Evolutionary conservation across 2,329 filamentous ascomycete genomes (phyloP).

Genomic region (Volutella citrinella): DNA sequence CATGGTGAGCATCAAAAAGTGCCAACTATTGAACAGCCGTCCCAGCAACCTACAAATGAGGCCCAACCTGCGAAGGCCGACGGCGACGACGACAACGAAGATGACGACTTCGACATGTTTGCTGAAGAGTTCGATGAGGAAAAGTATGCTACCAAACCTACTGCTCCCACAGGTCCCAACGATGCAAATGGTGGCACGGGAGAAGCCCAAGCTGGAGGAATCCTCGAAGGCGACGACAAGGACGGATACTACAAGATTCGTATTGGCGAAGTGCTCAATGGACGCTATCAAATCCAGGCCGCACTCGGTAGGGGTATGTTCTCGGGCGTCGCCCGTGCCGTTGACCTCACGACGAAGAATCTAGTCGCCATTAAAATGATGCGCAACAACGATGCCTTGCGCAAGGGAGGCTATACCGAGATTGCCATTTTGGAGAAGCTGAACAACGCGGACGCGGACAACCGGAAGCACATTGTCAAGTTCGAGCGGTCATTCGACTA

Average conservation of each 20-base stretch:
- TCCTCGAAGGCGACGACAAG: conserved; percentile 88
- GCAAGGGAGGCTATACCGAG: conserved; percentile 90
- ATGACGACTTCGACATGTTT: conserved; percentile 85
- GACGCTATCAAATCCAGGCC: conserved; percentile 84
- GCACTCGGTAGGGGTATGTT: conserved; percentile 93
- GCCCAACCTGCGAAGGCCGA: conserved; percentile 22
- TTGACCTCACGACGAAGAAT: conserved; percentile 69
- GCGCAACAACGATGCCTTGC: conserved; percentile 89
- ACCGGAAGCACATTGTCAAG: conserved; percentile 88
- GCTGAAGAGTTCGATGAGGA: conserved; percentile 73
- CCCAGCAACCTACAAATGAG: conserved; percentile 23
- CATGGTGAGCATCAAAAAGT: conserved; percentile 41
- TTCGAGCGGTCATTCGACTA: conserved; percentile 88
- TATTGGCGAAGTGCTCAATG: conserved; percentile 83
- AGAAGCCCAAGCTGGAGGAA: conserved; percentile 61
- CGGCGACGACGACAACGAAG: conserved; percentile 55
- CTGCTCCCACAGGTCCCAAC: conserved; percentile 29
- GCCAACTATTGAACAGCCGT: conserved; percentile 21
- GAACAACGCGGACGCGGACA: conserved; percentile 78
- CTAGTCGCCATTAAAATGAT: conserved; percentile 98
- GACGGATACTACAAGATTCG: conserved; percentile 97
- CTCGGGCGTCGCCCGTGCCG: conserved; percentile 88
- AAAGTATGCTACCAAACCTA: conserved; percentile 56
- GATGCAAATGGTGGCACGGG: conserved; percentile 44
- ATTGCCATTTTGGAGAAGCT: conserved; percentile 90